These are phyloP conservation scores for Colletotrichum tabaci DNA, from an alignment of 2,329 filamentous ascomycete genomes.

Conservation along the genomic window DNA sequence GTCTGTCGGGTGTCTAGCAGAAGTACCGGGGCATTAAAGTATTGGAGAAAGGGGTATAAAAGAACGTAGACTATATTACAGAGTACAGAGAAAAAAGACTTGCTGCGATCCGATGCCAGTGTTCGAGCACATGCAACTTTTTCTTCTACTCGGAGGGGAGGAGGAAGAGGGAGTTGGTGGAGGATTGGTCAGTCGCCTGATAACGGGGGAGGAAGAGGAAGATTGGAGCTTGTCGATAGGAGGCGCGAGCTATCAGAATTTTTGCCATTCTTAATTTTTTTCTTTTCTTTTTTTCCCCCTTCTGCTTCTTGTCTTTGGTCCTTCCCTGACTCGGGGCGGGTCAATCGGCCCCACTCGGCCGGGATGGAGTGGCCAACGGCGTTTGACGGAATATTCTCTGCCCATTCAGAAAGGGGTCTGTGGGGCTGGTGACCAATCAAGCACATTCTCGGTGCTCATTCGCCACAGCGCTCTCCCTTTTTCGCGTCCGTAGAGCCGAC, in stretches of 20 bases:
- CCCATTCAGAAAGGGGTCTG: not conserved
- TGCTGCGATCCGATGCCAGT: slow-evolving; percentile 15
- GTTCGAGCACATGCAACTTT: slow-evolving; percentile 8
- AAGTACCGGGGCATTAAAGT: slow-evolving; percentile 34
- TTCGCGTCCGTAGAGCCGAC: not conserved
- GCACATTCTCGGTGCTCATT: not conserved
- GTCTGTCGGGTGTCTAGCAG: slow-evolving; percentile 21
- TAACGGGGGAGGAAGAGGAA: not conserved
- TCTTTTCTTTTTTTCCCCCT: not conserved
- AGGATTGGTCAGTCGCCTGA: not conserved
- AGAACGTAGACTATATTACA: slow-evolving; percentile 35
- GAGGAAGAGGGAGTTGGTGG: not conserved
- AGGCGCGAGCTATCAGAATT: slow-evolving; percentile 27
- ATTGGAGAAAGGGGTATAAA: slow-evolving; percentile 14
- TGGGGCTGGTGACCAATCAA: not conserved
- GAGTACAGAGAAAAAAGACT: slow-evolving; percentile 32
- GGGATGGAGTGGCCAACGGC: slow-evolving; percentile 18
- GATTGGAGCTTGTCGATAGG: slow-evolving; percentile 25
- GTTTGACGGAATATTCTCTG: slow-evolving; percentile 3
- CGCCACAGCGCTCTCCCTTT: not conserved
- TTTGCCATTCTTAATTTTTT: slow-evolving; percentile 7
- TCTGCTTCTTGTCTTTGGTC: not conserved
- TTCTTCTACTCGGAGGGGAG: not conserved
- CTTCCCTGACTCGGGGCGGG: slow-evolving; percentile 18
- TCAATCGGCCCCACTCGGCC: not conserved